Base-by-base conservation (phyloP, 495 filamentous ascomycete genomes). In the Aspergillus cavernicola region DNA sequence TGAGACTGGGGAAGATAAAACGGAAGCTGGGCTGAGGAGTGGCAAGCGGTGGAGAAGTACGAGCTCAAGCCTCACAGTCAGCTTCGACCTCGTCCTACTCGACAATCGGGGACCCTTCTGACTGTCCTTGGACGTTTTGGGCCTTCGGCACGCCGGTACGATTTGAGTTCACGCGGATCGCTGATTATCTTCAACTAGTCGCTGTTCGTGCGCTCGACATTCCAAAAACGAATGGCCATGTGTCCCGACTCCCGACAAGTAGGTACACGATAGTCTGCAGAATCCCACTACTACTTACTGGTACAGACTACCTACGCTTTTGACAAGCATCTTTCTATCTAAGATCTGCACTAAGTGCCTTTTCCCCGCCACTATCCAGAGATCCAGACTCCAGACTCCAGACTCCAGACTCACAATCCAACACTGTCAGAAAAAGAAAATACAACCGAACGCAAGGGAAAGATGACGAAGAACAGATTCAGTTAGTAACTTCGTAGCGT, bases 1-100 rank as follows among this genome's bases (percentile, higher is more conserved):
- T n/a, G n/a, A 49, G 32, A 33, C 38, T 20, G 13, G 44, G 20
- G 15, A 46, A 3, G 42, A 35, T n/a, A n/a, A n/a, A n/a, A n/a
- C n/a, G n/a, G n/a, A n/a, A n/a, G n/a, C n/a, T n/a, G n/a, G n/a
- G 12, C 12, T 29, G 10, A 40, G 28, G 10, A 33, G 28, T 31
- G 24, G 47, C 35, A 38, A 52, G 43, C 37, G 48, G 36, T 51
- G 48, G 48, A 40, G 35, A n/a, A n/a, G n/a, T n/a, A n/a, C n/a
- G n/a, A n/a, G n/a, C n/a, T n/a, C n/a, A n/a, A n/a, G n/a, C n/a
- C n/a, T n/a, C n/a, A n/a, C n/a, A n/a, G n/a, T n/a, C n/a, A n/a
- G n/a, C n/a, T n/a, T n/a, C n/a, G n/a, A n/a, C n/a, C n/a, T n/a
- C n/a, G n/a, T n/a, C n/a, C n/a, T n/a, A n/a, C n/a, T n/a, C n/a